Base-by-base conservation (phyloP, 192 early-diverging fungal genomes). In the Coemansia sp. region DNA sequence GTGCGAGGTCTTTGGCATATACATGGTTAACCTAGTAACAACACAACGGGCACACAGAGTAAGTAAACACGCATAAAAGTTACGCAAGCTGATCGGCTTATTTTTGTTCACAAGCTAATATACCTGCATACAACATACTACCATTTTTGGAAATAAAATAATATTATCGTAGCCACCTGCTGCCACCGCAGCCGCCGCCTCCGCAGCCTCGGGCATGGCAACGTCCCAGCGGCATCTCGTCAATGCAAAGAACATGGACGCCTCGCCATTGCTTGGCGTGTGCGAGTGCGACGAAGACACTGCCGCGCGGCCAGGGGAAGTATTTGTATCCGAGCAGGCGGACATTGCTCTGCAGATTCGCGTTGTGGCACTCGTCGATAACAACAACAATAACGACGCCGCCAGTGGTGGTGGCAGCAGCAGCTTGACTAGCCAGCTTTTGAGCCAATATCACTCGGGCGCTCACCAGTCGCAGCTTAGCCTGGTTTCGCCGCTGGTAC, bases 401-500 rank as follows among this genome's bases (percentile, higher is more conserved):
- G n/a, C n/a, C n/a, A n/a, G n/a, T n/a, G n/a, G n/a, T n/a, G 10
- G 8, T 9, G 15, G 39, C 39, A 9, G 49, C 4, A 24, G 19
- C 24, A 27, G 31, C 29, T 14, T 40, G 20, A 24, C 10, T 49
- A 49, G 27, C 3, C 46, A 49, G 9, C 22, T 8, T 7, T 4
- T n/a, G 4, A 49, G n/a, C 12, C 46, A 49, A 10, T 11, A 12
- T 20, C 24, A 24, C 2, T 10, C 46, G 0, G 46, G 27, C 4
- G 46, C 5, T 8, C 22, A 49, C 2, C 27, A 24, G 19, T 46
- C 46, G 24, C 46, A 49, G 22, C 46, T 49, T 49, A 49, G 24
- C 24, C 24, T 65, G 8, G 45, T 71, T 31, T 77, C 74, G 31
- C 74, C 74, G 17, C 40, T 77, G 53, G 74, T 77, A 12, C 47